A percentile compares a stretch with the other conserved stretches of the same genome.
Conservation (phyloP, 345 rosid species). For the Lepidium sativum region DNA sequence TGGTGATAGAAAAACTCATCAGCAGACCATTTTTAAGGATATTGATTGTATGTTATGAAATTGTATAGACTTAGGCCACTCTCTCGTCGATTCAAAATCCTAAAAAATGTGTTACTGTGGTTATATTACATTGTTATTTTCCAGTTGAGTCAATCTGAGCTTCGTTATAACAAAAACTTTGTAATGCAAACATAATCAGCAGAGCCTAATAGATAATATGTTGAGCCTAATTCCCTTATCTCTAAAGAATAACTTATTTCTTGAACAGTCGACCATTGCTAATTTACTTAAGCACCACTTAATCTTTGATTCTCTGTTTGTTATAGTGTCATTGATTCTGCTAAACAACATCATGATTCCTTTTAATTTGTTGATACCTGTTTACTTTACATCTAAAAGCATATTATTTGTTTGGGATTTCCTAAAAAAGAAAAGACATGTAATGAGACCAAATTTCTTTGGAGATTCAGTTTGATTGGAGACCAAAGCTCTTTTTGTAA, state of each 20-base stretch:
- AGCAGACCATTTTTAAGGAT: conserved; percentile 23
- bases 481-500: background rate
- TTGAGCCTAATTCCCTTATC: background rate
- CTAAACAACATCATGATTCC: background rate
- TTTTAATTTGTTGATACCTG: background rate
- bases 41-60: conserved; percentile 21
- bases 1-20: conserved; percentile 20
- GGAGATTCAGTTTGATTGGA: conserved; percentile 4
- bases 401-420: background rate
- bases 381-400: background rate
- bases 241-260: background rate
- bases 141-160: background rate
- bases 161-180: background rate
- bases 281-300: background rate
- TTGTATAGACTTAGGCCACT: background rate
- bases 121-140: background rate
- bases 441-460: conserved; percentile 10
- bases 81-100: background rate
- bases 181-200: background rate
- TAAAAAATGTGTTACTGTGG: background rate
- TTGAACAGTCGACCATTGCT: background rate
- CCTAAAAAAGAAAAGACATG: conserved; percentile 6
- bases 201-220: background rate
- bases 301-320: background rate
- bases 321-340: background rate